Conservation (phyloP, 768 basidiomycete species). For the Trametes sanguinea region DNA sequence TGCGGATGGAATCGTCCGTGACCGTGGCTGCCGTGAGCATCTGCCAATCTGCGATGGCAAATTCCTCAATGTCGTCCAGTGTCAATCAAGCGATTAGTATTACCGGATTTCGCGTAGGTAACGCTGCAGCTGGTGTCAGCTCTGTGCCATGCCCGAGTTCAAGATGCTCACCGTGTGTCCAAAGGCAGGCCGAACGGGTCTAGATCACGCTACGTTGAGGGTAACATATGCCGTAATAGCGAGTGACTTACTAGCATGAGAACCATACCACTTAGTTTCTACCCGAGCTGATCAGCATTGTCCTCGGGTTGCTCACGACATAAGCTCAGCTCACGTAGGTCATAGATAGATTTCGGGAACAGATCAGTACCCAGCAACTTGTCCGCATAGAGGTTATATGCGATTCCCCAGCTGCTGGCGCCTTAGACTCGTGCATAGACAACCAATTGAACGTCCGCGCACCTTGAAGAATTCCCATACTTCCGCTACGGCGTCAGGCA, state of each 20-base stretch:
- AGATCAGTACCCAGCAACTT: conserved; percentile 39
- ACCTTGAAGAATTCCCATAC: conserved; percentile 57
- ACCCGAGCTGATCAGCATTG: neutral
- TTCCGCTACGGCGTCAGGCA: conserved; percentile 19
- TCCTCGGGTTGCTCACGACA: neutral
- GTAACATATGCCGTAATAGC: neutral
- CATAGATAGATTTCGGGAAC: conserved; percentile 38
- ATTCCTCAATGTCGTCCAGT: no score
- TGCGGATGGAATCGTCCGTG: conserved; percentile 33
- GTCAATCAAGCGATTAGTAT: neutral
- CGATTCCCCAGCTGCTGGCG: conserved; percentile 30
- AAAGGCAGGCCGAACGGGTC: conserved; percentile 38
- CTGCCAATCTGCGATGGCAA: conserved; percentile 37
- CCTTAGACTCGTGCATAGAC: neutral
- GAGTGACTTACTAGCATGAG: conserved; percentile 29
- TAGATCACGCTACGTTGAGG: neutral
- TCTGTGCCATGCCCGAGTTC: neutral
- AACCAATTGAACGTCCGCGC: neutral
- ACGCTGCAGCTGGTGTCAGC: conserved; percentile 26
- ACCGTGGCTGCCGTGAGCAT: conserved; percentile 41
- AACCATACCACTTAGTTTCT: conserved; percentile 40
- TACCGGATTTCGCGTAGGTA: conserved; percentile 41
- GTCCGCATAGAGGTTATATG: conserved; percentile 47
- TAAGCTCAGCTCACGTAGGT: conserved; percentile 31
- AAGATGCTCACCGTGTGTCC: conserved; percentile 33